Base-by-base conservation (phyloP, 768 basidiomycete species). In the Macrolepiota dolichaula region DNA sequence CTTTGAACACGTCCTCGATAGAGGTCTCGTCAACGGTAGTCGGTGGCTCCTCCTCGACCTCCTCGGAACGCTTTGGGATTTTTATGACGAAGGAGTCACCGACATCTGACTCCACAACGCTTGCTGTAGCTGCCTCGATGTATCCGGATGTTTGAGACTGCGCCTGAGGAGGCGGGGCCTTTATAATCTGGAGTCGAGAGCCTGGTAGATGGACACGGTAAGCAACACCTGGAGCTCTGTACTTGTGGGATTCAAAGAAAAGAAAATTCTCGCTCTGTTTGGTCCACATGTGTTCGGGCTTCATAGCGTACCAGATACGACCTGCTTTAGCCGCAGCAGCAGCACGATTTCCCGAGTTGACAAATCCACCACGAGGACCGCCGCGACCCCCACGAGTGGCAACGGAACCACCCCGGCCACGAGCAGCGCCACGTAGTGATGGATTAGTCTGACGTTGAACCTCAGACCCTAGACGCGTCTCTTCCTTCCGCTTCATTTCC, bases 211-310 rank as follows among this genome's bases (percentile, higher is more conserved):
- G 88, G 58, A 93, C 79, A 24, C 88, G 82, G 63, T 84, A 79
- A 29, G 76, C 76, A 29, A 80, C 77, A 4, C 79, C 81, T 50
- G 85, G 84, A 12, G 74, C 74, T n/a, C 85, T 83, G 12, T 85
- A 78, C 68, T 86, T 87, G 25, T 84, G 74, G 25, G 81, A 72
- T 15, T 92, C 89, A 53, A 83, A 80, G 74, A 86, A 87, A 17
- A 93, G 84, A 70, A 85, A 89, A 2, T 79, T 81, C 67, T 93
- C 91, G 65, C 87, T 84, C 57, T 92, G 89, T 68, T 92, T 92
- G 9, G 92, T 93, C 91, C 91, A 93, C 66, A 86, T 80, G 49
- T 81, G 81, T 68, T 94, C 92, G 9, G 91, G 91, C 70, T 90
- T 92, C 82, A 84, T 83, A 7, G 81, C 73, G 68, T 82, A 92